Percentiles rank a stretch among this genome's conserved stretches.
Conservation (phyloP, 371 early-diverging fungal species). For the Catenaria anguillulae region DNA sequence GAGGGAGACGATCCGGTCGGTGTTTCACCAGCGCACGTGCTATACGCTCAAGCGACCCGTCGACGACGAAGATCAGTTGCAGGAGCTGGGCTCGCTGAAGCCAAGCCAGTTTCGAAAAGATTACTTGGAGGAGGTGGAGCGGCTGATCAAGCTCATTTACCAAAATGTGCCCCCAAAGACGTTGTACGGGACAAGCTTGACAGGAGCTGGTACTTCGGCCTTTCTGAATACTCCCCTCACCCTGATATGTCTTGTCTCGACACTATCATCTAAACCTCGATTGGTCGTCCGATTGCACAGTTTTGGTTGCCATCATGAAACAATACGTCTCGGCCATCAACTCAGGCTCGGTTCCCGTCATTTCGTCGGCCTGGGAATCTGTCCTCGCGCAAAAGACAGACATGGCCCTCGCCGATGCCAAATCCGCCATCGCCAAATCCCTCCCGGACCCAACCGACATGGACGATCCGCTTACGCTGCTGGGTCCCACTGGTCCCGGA, state of each 20-base stretch:
- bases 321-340: constrained; percentile 5
- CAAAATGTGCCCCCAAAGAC: not conserved
- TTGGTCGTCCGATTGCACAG: not conserved
- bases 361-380: constrained; percentile 1
- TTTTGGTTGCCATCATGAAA: not conserved
- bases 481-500: not conserved
- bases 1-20: not conserved
- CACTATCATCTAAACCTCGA: no score
- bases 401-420: not conserved
- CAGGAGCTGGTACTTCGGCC: not conserved
- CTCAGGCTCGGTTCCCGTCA: not conserved
- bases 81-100: not conserved
- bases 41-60: constrained; percentile 8
- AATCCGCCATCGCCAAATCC: not conserved
- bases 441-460: not conserved
- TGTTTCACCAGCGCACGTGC: not conserved
- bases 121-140: not conserved
- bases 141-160: not conserved
- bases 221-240: no score
- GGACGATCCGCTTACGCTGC: not conserved
- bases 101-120: not conserved
- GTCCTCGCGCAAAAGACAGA: not conserved
- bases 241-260: not conserved
- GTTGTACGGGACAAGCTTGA: not conserved
- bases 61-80: constrained; percentile 6